These are phyloP conservation scores for Phytophthora aleatoria DNA, from an alignment of 352 stramenopile species.

Conservation along the genomic window DNA sequence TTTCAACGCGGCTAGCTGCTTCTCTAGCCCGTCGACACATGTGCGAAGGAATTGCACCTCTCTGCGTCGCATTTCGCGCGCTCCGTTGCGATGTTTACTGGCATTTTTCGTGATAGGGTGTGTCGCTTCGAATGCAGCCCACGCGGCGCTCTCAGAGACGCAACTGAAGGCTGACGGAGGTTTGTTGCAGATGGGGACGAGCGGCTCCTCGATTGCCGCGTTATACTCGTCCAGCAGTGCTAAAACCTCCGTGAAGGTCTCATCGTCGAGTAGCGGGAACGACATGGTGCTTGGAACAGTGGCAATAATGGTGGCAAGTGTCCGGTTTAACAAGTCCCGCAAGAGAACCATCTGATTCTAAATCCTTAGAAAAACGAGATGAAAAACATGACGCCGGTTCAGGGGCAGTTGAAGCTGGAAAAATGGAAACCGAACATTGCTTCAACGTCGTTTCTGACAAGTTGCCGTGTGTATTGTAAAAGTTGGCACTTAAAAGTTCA, in stretches of 20 bases:
- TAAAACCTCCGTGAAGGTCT: slow-evolving; percentile 35
- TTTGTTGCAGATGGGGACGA: neutral
- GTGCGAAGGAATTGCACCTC: slow-evolving; percentile 34
- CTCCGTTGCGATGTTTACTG: slow-evolving; percentile 41
- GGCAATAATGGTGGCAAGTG: slow-evolving; percentile 5
- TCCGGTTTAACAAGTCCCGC: slow-evolving; percentile 13
- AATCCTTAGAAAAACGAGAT: slow-evolving; percentile 1
- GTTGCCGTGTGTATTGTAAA: too few relatives aligned
- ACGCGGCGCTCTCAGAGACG: slow-evolving; percentile 12
- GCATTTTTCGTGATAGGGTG: slow-evolving; percentile 17
- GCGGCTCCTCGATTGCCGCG: slow-evolving; percentile 4
- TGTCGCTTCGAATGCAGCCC: slow-evolving; percentile 23
- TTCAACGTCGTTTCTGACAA: neutral
- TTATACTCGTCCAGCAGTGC: slow-evolving; percentile 36
- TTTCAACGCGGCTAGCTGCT: slow-evolving; percentile 20
- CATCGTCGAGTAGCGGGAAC: slow-evolving; percentile 32
- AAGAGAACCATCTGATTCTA: slow-evolving; percentile 5
- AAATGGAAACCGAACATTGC: slow-evolving; percentile 5
- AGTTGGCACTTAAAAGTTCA: neutral
- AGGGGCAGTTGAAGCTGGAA: slow-evolving; percentile 18
- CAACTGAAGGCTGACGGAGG: neutral
- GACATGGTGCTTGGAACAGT: slow-evolving; percentile 19
- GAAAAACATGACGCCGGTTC: neutral
- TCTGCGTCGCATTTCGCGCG: slow-evolving; percentile 33
- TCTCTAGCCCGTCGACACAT: slow-evolving; percentile 24